These are phyloP conservation scores for Komagataella populi DNA, from an alignment of 805 yeast genomes.

Conservation along the genomic window DNA sequence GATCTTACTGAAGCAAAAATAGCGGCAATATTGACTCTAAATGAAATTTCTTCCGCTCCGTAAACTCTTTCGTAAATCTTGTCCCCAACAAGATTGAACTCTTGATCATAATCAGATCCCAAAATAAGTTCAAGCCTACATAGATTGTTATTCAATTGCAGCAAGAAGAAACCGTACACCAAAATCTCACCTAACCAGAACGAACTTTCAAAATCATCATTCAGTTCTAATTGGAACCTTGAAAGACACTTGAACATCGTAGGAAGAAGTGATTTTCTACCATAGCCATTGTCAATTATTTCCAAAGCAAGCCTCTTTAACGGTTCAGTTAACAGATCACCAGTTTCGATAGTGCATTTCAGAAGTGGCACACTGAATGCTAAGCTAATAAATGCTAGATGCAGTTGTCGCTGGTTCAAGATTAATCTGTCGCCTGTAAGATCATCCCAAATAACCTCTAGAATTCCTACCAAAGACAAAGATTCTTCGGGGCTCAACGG, in stretches of 20 bases:
- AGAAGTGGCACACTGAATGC: constrained; percentile 30
- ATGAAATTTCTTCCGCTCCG: constrained; percentile 43
- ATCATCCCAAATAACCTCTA: constrained; percentile 41
- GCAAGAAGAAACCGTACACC: constrained; percentile 27
- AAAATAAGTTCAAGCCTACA: constrained; percentile 49
- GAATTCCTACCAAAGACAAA: constrained; percentile 12
- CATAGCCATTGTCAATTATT: constrained; percentile 33
- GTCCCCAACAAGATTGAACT: constrained; percentile 21
- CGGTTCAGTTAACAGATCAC: constrained; percentile 11
- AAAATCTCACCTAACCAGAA: constrained; percentile 40
- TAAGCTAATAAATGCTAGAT: constrained; percentile 38
- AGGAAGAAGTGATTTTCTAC: constrained; percentile 63
- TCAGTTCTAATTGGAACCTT: constrained; percentile 23
- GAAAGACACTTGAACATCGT: constrained; percentile 32
- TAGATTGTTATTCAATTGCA: constrained; percentile 41
- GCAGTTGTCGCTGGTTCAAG: constrained; percentile 52
- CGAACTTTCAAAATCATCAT: constrained; percentile 22
- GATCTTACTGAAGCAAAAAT: constrained; percentile 24
- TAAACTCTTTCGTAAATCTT: constrained; percentile 33
- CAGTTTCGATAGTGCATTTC: constrained; percentile 18
- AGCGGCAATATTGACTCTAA: constrained; percentile 35
- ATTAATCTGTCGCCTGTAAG: constrained; percentile 46
- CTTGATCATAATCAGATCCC: constrained; percentile 35
- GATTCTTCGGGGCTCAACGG: constrained; percentile 6
- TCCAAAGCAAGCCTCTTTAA: constrained; percentile 24